Evolutionary conservation across 805 yeast species (phyloP), one percentile per base, ranked within the genome.

Genomic region (Candida nemodendra): DNA sequence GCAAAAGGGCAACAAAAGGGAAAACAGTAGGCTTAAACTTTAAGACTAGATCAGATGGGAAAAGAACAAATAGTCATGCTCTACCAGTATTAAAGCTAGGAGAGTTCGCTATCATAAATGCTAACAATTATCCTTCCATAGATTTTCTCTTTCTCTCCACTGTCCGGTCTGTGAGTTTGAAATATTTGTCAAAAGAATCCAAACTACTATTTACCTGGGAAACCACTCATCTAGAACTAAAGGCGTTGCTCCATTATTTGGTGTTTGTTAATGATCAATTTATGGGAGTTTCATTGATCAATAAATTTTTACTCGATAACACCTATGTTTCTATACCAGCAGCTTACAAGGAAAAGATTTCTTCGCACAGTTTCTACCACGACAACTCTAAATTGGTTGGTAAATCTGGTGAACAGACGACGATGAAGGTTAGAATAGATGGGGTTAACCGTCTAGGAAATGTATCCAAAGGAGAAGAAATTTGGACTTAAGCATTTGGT

Each of bases 221-320:
- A 59, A 15, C 29, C 14, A 54, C 48, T 13, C 39, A 48, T 18
- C 41, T 27, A 3, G 36, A 40, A 6, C 50, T 36, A 5, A 36
- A 34, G 5, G 42, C 39, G 3, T 44, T 50, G 3, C 32, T 56
- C 4, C 56, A 60, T 37, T 64, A 65, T 57, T 15, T 61, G 9
- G 42, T 66, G 2, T 65, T 47, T 39, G 43, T 58, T 5, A 53
- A 65, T 44, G 58, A 47, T 7, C 37, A 29, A 16, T 62, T 66
- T 37, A 47, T 37, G 2, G 64, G 67, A 9, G 41, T 51, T 4
- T 40, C 60, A 4, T 28, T 32, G 14, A 29, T 38, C 22, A 24
- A 45, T 6, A 41, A 32, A 16, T 51, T 47, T 40, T 17, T 48
- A 11, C 18, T 48, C 5, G 32, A 24, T 12, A 4, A 21, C 17